Evolutionary conservation across 257 asterid species (phyloP).

Genomic region (Agastache rugosa): DNA sequence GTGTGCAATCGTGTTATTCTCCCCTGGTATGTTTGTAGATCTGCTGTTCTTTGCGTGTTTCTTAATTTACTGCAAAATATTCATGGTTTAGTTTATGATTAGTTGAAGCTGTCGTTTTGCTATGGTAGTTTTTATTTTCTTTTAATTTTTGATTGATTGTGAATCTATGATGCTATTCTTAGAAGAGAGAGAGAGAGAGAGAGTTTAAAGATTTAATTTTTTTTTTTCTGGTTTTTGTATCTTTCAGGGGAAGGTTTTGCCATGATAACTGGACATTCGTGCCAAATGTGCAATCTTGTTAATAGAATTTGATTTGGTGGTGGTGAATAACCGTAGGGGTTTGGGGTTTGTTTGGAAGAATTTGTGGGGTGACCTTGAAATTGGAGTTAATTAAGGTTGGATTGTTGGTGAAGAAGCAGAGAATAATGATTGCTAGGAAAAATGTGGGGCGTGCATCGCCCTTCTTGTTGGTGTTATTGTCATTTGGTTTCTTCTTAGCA

Average conservation of each 20-base stretch:
- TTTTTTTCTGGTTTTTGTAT: constrained; percentile 21
- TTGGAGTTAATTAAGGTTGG: constrained; percentile 4
- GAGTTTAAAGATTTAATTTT: constrained; percentile 19
- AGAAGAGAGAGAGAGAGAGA: background rate
- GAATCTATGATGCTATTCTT: background rate
- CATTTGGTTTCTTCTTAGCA: constrained; percentile 79
- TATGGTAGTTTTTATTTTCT: background rate
- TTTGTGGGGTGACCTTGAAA: constrained; percentile 30
- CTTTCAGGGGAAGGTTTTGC: constrained; percentile 35
- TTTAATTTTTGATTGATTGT: background rate
- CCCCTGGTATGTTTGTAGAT: constrained; percentile 46
- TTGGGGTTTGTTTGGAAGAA: constrained; percentile 16
- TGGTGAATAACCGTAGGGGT: constrained; percentile 34
- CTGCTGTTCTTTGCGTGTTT: constrained; percentile 41
- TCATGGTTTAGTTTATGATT: background rate
- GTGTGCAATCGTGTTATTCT: constrained; percentile 29
- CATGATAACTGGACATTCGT: constrained; percentile 34
- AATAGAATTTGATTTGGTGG: constrained; percentile 26
- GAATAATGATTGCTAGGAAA: constrained; percentile 72
- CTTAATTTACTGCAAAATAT: constrained; percentile 1
- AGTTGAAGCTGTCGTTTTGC: constrained; percentile 19
- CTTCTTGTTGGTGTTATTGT: constrained; percentile 62
- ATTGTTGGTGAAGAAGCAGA: constrained; percentile 25
- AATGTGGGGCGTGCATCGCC: constrained; percentile 76
- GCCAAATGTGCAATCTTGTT: constrained; percentile 40